phyloP scores from a whole-genome alignment of 2,329 filamentous ascomycete genomes.

The Diaporthe ilicicola region DNA sequence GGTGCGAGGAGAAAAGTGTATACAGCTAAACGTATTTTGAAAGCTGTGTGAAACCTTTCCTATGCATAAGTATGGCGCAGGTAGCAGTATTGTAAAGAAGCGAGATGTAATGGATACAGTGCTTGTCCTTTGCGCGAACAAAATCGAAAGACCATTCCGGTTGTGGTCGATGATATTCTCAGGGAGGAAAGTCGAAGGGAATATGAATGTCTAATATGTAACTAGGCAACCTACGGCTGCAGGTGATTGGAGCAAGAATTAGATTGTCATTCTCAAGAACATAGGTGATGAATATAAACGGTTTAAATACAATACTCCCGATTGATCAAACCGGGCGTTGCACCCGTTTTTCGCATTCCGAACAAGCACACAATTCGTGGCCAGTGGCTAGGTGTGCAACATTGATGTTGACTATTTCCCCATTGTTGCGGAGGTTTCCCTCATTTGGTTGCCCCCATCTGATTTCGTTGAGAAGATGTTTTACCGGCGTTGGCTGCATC shows the following conservation, averaged over 20 bases:
- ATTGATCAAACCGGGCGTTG: neutral
- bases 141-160: neutral
- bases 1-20: neutral
- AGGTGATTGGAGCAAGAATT: no score
- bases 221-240: neutral
- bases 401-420: neutral
- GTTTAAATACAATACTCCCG: neutral
- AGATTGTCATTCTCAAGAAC: no score
- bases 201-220: neutral
- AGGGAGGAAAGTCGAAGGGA: neutral
- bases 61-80: neutral
- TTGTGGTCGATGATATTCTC: neutral
- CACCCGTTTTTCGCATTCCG: neutral
- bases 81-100: no score
- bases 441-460: slow-evolving; percentile 9
- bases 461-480: slow-evolving; percentile 2
- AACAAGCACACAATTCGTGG: no score
- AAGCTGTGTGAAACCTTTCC: neutral
- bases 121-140: no score
- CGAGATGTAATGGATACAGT: neutral
- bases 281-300: neutral
- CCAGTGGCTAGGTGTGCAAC: neutral
- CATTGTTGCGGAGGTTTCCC: neutral
- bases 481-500: slow-evolving; percentile 16
- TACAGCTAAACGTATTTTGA: neutral